A percentile compares a stretch with the other conserved stretches of the same genome.
Evolutionary conservation across 1,139 yeast species (phyloP).

Genomic region (Candida anutae): DNA sequence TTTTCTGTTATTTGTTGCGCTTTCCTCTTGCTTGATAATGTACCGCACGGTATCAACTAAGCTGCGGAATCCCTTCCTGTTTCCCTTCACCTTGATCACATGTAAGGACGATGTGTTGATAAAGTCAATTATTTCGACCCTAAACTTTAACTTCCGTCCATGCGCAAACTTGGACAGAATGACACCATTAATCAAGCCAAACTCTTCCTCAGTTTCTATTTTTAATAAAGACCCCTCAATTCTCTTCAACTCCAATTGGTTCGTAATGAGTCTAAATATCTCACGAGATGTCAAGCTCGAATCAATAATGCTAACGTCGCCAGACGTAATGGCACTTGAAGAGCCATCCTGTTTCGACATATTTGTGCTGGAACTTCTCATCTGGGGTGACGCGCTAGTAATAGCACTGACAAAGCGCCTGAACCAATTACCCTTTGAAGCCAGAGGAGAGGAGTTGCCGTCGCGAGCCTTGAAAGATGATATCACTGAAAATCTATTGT

Average conservation of each 20-base stretch:
- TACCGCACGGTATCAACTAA: constrained; percentile 42
- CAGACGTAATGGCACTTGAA: constrained; percentile 3
- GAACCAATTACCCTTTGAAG: constrained; percentile 25
- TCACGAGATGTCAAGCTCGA: constrained; percentile 23
- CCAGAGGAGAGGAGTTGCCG: constrained; percentile 6
- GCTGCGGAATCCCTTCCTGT: constrained; percentile 55
- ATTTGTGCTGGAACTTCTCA: constrained; percentile 1
- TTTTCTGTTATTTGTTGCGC: constrained; percentile 13
- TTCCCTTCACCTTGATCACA: constrained; percentile 55
- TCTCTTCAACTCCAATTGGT: constrained; percentile 39
- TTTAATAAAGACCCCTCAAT: constrained; percentile 44
- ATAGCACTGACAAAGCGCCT: constrained; percentile 24
- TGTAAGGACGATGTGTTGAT: constrained; percentile 41
- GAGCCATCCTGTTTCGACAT: constrained; percentile 1
- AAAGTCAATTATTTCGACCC: constrained; percentile 35
- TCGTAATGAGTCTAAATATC: constrained; percentile 26
- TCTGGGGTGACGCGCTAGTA: constrained; percentile 6
- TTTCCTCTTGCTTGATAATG: constrained; percentile 30
- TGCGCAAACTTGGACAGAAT: constrained; percentile 42
- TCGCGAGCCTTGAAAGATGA: constrained; percentile 10
- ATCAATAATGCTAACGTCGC: constrained; percentile 26
- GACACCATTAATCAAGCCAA: constrained; percentile 37
- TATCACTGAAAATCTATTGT: constrained; percentile 20
- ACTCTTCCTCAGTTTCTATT: constrained; percentile 36
- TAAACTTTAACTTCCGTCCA: constrained; percentile 42